phyloP scores from a whole-genome alignment of 352 stramenopile genomes.

The Phytophthora tentaculata region DNA sequence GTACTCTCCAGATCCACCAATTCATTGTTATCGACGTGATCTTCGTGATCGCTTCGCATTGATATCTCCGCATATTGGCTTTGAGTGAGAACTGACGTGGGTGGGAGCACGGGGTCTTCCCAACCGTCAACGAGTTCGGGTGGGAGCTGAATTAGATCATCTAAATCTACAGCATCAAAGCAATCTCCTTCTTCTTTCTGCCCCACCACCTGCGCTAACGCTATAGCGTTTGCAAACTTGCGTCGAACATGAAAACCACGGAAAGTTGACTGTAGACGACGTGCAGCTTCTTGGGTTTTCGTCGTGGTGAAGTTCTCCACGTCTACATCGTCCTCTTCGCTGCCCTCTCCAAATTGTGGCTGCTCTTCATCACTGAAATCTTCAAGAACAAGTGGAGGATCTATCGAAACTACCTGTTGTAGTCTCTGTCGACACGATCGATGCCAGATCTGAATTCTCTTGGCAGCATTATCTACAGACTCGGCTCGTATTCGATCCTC shows the following conservation, averaged over 20 bases:
- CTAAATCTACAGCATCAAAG: slow-evolving; percentile 62
- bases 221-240: slow-evolving; percentile 69
- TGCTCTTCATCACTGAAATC: slow-evolving; percentile 29
- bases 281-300: slow-evolving; percentile 42
- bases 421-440: slow-evolving; percentile 12
- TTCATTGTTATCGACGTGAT: slow-evolving; percentile 18
- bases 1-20: background rate
- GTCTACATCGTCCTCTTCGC: background rate
- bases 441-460: slow-evolving; percentile 34
- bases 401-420: background rate
- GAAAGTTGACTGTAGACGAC: slow-evolving; percentile 70
- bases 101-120: slow-evolving; percentile 54
- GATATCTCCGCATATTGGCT: background rate
- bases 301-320: background rate
- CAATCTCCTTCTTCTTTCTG: slow-evolving; percentile 31
- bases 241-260: slow-evolving; percentile 69
- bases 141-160: slow-evolving; percentile 60
- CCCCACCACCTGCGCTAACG: slow-evolving; percentile 44
- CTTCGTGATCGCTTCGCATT: slow-evolving; percentile 6
- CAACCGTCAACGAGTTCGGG: slow-evolving; percentile 69
- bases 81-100: background rate
- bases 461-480: slow-evolving; percentile 18
- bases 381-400: slow-evolving; percentile 21
- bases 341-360: slow-evolving; percentile 13
- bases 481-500: slow-evolving; percentile 7